A percentile compares a stretch with the other conserved stretches of the same genome.
phyloP scores from a whole-genome alignment of 257 asterid genomes.

The Leonotis leonurus region DNA sequence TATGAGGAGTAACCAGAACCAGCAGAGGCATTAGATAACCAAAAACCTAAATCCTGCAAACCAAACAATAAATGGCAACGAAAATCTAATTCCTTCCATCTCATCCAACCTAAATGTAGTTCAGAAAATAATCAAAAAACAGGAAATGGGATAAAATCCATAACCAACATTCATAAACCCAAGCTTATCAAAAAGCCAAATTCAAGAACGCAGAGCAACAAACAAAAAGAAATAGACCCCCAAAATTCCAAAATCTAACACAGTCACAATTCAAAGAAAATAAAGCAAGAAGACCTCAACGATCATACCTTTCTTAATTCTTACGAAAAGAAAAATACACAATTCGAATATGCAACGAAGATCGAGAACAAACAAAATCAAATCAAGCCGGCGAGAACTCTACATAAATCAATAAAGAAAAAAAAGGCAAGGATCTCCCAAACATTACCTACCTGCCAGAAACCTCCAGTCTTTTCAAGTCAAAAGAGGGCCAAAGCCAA shows the following conservation, averaged over 20 bases:
- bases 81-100: background rate
- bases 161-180: constrained; percentile 1
- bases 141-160: background rate
- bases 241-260: constrained; percentile 25
- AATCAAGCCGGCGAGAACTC: constrained; percentile 6
- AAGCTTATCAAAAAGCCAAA: constrained; percentile 18
- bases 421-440: constrained; percentile 1
- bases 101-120: background rate
- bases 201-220: constrained; percentile 24
- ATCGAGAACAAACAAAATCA: constrained; percentile 34
- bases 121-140: background rate
- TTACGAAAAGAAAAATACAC: background rate
- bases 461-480: constrained; percentile 31
- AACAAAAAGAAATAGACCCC: constrained; percentile 20
- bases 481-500: constrained; percentile 25
- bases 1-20: constrained; percentile 8
- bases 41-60: background rate
- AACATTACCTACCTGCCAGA: constrained; percentile 23
- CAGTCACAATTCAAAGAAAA: constrained; percentile 20
- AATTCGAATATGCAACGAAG: constrained; percentile 16
- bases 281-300: constrained; percentile 23
- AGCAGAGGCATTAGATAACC: background rate
- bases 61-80: background rate
- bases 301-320: constrained; percentile 33
- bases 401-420: constrained; percentile 4